Percentiles rank a stretch among this genome's conserved stretches.
These are phyloP conservation scores for Exutisphaerella laricina DNA, from an alignment of 2,329 filamentous ascomycete species.

Conservation along the genomic window DNA sequence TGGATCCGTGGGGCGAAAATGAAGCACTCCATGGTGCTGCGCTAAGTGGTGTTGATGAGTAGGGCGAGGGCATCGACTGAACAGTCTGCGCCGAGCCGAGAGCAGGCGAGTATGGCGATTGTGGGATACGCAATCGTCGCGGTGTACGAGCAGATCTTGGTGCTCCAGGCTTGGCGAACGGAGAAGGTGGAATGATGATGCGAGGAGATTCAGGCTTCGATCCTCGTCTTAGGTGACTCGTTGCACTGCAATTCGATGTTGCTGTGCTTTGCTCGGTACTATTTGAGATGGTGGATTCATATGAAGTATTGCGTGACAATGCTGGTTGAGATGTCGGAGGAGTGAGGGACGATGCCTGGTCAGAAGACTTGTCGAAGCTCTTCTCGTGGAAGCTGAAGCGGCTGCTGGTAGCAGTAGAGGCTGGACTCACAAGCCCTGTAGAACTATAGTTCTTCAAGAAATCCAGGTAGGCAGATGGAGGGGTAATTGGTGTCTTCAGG, in stretches of 20 bases:
- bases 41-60: constrained; percentile 46
- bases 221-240: constrained; percentile 8
- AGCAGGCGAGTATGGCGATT: constrained; percentile 62
- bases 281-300: constrained; percentile 22
- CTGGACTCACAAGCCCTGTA: constrained; percentile 63
- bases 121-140: constrained; percentile 68
- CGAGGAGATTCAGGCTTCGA: constrained; percentile 34
- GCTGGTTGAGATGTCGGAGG: constrained; percentile 30
- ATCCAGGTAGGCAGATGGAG: constrained; percentile 83
- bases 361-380: constrained; percentile 27
- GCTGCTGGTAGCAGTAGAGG: constrained; percentile 52
- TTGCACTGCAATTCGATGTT: constrained; percentile 19
- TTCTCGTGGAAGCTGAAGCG: constrained; percentile 44
- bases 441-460: constrained; percentile 75
- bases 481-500: constrained; percentile 79
- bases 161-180: constrained; percentile 49
- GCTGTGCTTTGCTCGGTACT: constrained; percentile 11
- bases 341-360: constrained; percentile 24
- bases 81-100: constrained; percentile 35
- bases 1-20: constrained; percentile 68
- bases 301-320: constrained; percentile 34
- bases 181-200: constrained; percentile 40
- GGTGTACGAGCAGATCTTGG: constrained; percentile 55
- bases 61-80: constrained; percentile 59
- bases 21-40: constrained; percentile 34